Base-by-base conservation (phyloP, 768 basidiomycete species). In the Termitomyces eurrhizus region DNA sequence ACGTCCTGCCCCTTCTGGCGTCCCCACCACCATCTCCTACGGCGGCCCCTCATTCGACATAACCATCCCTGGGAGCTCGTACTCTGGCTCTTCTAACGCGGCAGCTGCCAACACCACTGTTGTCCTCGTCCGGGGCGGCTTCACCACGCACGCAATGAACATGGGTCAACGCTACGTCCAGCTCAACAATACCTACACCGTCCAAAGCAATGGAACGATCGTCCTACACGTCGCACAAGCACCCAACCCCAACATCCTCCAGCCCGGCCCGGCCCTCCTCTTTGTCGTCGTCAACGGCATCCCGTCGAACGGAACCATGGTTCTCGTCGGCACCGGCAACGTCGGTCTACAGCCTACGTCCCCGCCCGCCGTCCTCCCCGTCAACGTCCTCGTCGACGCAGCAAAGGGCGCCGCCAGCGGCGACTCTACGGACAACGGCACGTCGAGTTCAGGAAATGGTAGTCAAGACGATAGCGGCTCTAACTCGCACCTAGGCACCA, bases 281-380 rank as follows among this genome's bases (percentile, higher is more conserved):
- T 97, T 85, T 68, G 90, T 95, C 60, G 89, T 86, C 39, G 82
- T 98, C 62, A 80, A 88, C 63, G 94, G 93, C 44, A 84, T 97
- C 13, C 95, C 95, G 2, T 88, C 86, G 56, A 88, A 87, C 61
- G 95, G 89, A 2, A 83, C 84, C 12, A 83, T 81, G 72, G 80
- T 95, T 57, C 91, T 85, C 59, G 80, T 94, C 29, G 95, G 95
- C 4, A 87, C 78, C 58, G 95, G 95, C 1, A 71, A 83, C 57
- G 79, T 96, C n/a, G 92, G 85, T 52, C 73, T 72, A 1, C 95
- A 97, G 70, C 80, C 89, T 1, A 82, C 77, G 0, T 62, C 70
- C 3, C 62, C 73, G 1, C 78, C 73, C 0, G 74, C 75, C 18
- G 68, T 49, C 2, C 80, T 92, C 7, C 89, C 89, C 1, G 60